Conservation (phyloP, 2,329 filamentous ascomycete species). For the Metarhizium guizhouense region DNA sequence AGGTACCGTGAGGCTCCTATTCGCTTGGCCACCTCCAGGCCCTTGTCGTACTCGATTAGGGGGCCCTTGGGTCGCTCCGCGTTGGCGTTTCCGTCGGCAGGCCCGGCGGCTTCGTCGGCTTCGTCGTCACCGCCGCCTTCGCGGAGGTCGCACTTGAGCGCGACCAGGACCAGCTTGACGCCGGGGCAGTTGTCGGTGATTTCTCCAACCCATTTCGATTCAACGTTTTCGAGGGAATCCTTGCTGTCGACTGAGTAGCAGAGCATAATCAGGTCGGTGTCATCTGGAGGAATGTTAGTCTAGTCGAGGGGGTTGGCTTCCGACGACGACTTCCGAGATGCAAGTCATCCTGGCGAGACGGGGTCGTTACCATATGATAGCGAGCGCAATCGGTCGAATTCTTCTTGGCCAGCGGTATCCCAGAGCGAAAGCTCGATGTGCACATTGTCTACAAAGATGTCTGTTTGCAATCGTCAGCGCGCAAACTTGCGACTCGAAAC, state of each 20-base stretch:
- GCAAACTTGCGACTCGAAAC: background rate
- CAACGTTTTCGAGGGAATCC: slow-evolving; percentile 95
- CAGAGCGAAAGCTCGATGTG: slow-evolving; percentile 96
- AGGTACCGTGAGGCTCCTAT: slow-evolving; percentile 92
- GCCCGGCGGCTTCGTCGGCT: slow-evolving; percentile 37
- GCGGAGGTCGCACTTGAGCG: slow-evolving; percentile 91
- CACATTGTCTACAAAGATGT: slow-evolving; percentile 95
- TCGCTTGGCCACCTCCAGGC: slow-evolving; percentile 80
- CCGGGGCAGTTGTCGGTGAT: slow-evolving; percentile 96
- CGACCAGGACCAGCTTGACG: slow-evolving; percentile 89
- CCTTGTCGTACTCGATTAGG: slow-evolving; percentile 84
- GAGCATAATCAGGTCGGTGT: slow-evolving; percentile 97
- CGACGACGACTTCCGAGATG: background rate
- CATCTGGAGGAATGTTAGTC: slow-evolving; percentile 35
- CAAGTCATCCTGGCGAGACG: background rate
- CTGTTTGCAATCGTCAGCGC: slow-evolving; percentile 32
- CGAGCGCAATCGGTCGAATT: slow-evolving; percentile 93
- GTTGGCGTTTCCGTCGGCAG: slow-evolving; percentile 16
- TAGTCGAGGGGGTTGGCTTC: slow-evolving; percentile 1
- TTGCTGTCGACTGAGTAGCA: slow-evolving; percentile 97
- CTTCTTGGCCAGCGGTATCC: slow-evolving; percentile 98
- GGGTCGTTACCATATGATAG: slow-evolving; percentile 70
- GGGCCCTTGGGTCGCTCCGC: slow-evolving; percentile 51
- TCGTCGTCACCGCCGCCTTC: slow-evolving; percentile 69
- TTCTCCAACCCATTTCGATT: slow-evolving; percentile 96